Evolutionary conservation across 305 asterid species (phyloP).

Genomic region (Solanum aculeatissimum): DNA sequence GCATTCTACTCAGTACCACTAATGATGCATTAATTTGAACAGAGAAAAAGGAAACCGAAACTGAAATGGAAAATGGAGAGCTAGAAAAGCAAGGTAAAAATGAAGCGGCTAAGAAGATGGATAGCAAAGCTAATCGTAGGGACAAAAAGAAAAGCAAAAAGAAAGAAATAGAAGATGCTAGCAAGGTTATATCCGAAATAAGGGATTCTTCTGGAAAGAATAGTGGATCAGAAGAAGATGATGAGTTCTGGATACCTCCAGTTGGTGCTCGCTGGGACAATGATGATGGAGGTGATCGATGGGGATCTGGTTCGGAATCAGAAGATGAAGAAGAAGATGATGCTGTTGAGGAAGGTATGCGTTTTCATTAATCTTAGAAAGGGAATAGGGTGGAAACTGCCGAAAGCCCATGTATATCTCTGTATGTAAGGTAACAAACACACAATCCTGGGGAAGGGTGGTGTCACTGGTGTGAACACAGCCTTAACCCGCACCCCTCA

Average conservation of each 20-base stretch:
- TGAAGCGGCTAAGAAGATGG: constrained; percentile 19
- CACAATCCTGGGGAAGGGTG: not conserved
- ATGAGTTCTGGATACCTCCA: constrained; percentile 85
- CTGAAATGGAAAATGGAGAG: constrained; percentile 19
- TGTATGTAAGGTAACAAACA: not conserved
- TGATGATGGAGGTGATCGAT: constrained; percentile 78
- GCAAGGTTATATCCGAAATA: constrained; percentile 32
- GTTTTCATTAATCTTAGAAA: not conserved
- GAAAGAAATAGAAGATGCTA: constrained; percentile 22
- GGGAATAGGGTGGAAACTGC: not conserved
- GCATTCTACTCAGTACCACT: not conserved
- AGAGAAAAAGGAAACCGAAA: constrained; percentile 61
- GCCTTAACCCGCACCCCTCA: no score
- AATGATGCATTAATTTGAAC: constrained; percentile 9
- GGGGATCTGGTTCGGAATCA: constrained; percentile 57
- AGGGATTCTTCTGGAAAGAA: constrained; percentile 37
- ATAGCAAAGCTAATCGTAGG: constrained; percentile 16
- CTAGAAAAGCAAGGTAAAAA: constrained; percentile 17
- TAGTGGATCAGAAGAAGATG: constrained; percentile 43
- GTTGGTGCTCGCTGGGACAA: constrained; percentile 85
- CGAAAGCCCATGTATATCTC: not conserved
- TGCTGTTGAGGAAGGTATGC: constrained; percentile 44
- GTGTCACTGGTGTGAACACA: not conserved
- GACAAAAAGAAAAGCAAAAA: constrained; percentile 28
- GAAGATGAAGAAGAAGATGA: constrained; percentile 36